These are phyloP conservation scores for Achaetomium macrosporum DNA, from an alignment of 2,329 filamentous ascomycete species.

Conservation along the genomic window DNA sequence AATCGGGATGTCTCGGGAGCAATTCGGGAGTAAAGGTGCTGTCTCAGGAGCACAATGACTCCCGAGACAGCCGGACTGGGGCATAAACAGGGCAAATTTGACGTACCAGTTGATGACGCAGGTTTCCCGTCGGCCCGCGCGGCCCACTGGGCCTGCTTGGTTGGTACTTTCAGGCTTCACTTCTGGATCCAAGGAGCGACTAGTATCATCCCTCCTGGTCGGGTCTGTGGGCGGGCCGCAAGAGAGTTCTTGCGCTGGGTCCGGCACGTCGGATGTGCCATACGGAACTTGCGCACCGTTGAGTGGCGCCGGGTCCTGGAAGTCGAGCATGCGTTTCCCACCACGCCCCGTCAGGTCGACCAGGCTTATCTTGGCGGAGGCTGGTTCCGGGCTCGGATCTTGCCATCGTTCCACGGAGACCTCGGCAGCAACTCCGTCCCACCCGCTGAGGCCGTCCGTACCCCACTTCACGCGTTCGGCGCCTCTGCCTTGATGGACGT, in stretches of 20 bases:
- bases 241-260: constrained; percentile 5
- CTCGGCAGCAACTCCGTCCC: constrained; percentile 41
- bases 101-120: constrained; percentile 65
- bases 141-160: constrained; percentile 34
- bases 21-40: no score
- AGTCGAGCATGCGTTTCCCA: constrained; percentile 37
- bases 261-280: constrained; percentile 36
- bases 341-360: constrained; percentile 52
- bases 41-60: no score
- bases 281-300: constrained; percentile 21
- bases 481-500: constrained; percentile 64
- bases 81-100: no score
- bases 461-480: constrained; percentile 59
- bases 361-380: constrained; percentile 57
- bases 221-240: background rate
- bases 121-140: constrained; percentile 53
- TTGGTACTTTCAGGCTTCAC: constrained; percentile 21
- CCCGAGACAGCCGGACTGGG: no score
- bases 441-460: constrained; percentile 31
- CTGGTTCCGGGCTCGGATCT: constrained; percentile 48
- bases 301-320: constrained; percentile 31
- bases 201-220: background rate
- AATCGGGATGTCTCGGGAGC: no score
- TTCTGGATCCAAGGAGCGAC: constrained; percentile 22
- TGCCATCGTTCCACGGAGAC: constrained; percentile 44